Evolutionary conservation across 2,329 filamentous ascomycete genomes (phyloP).

Genomic region (Paradendryphiella salina): DNA sequence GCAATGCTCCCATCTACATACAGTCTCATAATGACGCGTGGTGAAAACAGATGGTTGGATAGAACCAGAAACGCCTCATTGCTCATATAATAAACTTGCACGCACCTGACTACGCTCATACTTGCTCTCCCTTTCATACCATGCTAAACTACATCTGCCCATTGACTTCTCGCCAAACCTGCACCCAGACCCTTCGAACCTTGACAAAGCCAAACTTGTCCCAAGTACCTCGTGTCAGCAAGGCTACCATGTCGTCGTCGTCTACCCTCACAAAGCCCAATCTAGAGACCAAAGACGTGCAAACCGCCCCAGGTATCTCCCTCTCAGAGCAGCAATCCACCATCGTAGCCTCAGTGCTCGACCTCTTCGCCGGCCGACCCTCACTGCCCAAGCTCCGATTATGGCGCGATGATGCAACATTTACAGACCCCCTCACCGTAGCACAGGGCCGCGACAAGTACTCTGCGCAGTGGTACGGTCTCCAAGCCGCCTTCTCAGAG

Average conservation of each 20-base stretch:
- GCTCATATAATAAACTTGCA: constrained; percentile 7
- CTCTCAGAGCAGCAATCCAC: constrained; percentile 57
- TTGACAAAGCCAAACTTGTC: constrained; percentile 24
- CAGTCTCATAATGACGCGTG: constrained; percentile 17
- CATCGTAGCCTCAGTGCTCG: constrained; percentile 61
- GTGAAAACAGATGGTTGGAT: constrained; percentile 13
- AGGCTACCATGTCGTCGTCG: constrained; percentile 42
- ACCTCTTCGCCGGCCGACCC: constrained; percentile 64
- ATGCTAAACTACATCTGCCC: constrained; percentile 24
- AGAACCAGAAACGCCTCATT: background rate
- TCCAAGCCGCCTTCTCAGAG: constrained; percentile 60
- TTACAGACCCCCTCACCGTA: constrained; percentile 62
- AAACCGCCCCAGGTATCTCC: constrained; percentile 56
- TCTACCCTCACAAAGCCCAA: constrained; percentile 36
- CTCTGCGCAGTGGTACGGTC: constrained; percentile 61
- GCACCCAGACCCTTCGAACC: constrained; percentile 18
- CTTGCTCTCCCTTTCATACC: background rate
- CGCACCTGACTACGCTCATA: background rate
- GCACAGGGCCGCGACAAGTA: constrained; percentile 60
- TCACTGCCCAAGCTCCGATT: constrained; percentile 62
- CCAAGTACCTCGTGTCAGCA: constrained; percentile 15
- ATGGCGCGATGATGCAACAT: constrained; percentile 62
- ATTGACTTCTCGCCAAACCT: constrained; percentile 19
- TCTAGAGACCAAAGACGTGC: constrained; percentile 60
- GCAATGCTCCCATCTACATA: background rate